Percentiles rank a stretch among this genome's conserved stretches.
Conservation (phyloP, 179 eudicot species). For the Carnegiea gigantea region DNA sequence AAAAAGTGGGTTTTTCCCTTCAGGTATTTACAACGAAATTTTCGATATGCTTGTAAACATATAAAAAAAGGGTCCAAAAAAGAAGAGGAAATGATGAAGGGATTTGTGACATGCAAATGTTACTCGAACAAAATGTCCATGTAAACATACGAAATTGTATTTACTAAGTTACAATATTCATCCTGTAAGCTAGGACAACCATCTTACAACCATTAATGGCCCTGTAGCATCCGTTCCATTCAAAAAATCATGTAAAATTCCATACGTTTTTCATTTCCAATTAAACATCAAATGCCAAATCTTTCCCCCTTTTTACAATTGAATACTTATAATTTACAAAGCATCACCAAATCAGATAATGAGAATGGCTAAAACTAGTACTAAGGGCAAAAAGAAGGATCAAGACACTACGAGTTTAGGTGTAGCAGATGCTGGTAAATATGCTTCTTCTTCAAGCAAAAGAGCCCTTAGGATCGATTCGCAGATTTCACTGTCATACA, state of each 20-base stretch:
- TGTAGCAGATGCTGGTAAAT: constrained; percentile 28
- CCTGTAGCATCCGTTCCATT: neutral
- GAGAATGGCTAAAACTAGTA: constrained; percentile 5
- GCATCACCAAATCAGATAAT: constrained; percentile 28
- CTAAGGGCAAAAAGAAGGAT: constrained; percentile 9
- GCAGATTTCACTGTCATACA: constrained; percentile 68
- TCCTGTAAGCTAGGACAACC: neutral
- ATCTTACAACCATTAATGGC: neutral
- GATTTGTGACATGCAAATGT: neutral
- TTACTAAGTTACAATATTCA: neutral
- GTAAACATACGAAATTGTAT: neutral
- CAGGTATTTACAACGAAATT: too few relatives aligned
- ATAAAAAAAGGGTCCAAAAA: too few relatives aligned
- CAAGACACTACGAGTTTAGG: constrained; percentile 24
- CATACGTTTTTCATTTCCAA: constrained; percentile 5
- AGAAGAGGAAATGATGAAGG: neutral
- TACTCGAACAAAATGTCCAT: too few relatives aligned
- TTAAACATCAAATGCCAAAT: neutral
- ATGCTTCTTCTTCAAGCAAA: constrained; percentile 60
- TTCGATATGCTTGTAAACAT: too few relatives aligned
- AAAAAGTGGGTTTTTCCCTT: too few relatives aligned
- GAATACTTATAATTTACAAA: constrained; percentile 32
- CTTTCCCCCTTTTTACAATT: constrained; percentile 23
- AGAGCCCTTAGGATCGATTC: constrained; percentile 77
- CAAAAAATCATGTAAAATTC: constrained; percentile 11